These are phyloP conservation scores for Trebouxia sp. DNA, from an alignment of 139 green algal species.

Conservation along the genomic window DNA sequence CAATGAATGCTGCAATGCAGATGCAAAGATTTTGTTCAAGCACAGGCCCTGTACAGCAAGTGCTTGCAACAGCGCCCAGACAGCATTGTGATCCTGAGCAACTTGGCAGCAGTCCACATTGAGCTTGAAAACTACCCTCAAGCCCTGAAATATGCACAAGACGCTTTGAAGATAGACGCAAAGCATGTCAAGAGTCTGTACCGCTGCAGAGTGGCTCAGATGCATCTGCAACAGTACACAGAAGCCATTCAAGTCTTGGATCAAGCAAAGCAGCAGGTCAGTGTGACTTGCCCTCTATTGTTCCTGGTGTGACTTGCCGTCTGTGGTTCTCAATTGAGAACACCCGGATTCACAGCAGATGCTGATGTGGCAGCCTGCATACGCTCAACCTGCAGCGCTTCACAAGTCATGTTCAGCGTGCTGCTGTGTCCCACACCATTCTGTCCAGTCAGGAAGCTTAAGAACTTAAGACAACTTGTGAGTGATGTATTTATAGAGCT, in stretches of 20 bases:
- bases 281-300: not conserved
- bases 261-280: not conserved
- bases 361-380: no score
- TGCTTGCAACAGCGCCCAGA: not conserved
- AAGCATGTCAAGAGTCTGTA: conserved; percentile 5
- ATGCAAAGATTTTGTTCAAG: no score
- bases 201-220: not conserved
- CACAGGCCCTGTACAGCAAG: not conserved
- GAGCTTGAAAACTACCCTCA: not conserved
- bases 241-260: not conserved
- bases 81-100: not conserved
- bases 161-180: not conserved
- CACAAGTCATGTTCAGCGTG: no score
- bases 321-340: not conserved
- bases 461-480: no score
- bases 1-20: no score
- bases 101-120: conserved; percentile 10
- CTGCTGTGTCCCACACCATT: no score
- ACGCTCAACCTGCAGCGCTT: no score
- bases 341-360: no score
- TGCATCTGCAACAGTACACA: not conserved
- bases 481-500: no score
- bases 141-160: not conserved
- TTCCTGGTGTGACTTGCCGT: not conserved
- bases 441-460: no score